Percentiles rank a stretch among this genome's conserved stretches.
Evolutionary conservation across 176 grass and related monocot genomes (phyloP).

Genomic region (Alloteropsis semialata): DNA sequence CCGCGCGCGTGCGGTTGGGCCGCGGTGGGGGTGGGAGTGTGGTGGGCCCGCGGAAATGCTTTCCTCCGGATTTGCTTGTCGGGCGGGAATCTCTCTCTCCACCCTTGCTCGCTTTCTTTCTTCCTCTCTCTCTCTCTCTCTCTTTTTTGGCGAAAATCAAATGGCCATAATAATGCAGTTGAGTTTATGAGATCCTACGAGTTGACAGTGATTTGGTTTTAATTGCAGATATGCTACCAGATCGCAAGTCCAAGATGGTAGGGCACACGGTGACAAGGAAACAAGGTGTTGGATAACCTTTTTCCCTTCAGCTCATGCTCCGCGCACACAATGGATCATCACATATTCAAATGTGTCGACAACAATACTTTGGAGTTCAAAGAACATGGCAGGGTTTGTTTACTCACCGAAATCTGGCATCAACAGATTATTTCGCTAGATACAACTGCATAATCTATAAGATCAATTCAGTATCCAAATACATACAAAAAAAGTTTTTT

Average conservation of each 20-base stretch:
- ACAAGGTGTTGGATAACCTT: background rate
- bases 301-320: background rate
- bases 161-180: background rate
- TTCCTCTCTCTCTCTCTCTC: background rate
- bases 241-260: background rate
- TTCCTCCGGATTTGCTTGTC: slow-evolving; percentile 74
- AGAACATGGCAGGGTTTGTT: background rate
- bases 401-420: background rate
- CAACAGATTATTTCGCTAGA: background rate
- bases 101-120: background rate
- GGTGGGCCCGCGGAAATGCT: slow-evolving; percentile 41
- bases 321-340: background rate
- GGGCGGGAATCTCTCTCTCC: slow-evolving; percentile 46
- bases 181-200: background rate
- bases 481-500: too few relatives aligned
- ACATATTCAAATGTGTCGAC: background rate
- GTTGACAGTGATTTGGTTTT: background rate
- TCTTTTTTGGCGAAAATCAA: background rate
- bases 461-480: background rate
- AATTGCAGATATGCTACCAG: background rate
- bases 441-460: background rate
- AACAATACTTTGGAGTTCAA: background rate
- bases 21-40: slow-evolving; percentile 23
- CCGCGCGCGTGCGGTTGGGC: slow-evolving; percentile 47
- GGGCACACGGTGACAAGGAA: background rate